phyloP scores from a whole-genome alignment of 176 grass and related monocot genomes.

The Olyra latifolia region DNA sequence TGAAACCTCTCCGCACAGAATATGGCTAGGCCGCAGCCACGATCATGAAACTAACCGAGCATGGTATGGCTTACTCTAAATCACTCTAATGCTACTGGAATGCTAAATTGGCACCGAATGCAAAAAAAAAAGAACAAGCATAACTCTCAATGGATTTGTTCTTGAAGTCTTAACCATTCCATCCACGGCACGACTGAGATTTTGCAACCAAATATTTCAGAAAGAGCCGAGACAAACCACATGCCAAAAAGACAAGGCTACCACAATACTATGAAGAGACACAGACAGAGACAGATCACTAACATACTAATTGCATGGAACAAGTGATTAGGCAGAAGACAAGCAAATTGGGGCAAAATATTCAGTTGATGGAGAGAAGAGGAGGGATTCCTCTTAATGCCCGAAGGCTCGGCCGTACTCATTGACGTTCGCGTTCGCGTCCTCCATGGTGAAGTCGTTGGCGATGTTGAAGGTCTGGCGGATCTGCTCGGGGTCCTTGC shows the following conservation, averaged over 20 bases:
- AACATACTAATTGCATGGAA: background rate
- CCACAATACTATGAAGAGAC: background rate
- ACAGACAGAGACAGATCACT: background rate
- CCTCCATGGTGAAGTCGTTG: background rate
- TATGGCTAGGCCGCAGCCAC: too few species aligned
- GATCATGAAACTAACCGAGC: background rate
- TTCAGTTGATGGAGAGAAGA: background rate
- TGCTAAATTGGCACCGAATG: too few species aligned
- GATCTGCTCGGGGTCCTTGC: slow-evolving; percentile 6
- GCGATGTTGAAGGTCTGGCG: background rate
- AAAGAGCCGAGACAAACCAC: background rate
- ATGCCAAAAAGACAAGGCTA: background rate
- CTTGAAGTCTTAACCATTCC: background rate
- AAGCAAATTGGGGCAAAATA: background rate
- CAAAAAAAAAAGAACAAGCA: too few species aligned
- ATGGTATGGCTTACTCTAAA: background rate
- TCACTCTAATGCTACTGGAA: background rate
- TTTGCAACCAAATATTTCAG: background rate
- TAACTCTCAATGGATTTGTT: background rate
- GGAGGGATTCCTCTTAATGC: too few species aligned
- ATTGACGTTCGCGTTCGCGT: too few species aligned
- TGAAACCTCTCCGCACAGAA: too few species aligned
- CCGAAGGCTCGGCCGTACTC: too few species aligned
- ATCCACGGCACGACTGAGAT: background rate
- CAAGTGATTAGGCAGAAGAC: background rate